Base-by-base conservation (phyloP, 805 yeast species). In the Wickerhamomyces kurtzmanii region DNA sequence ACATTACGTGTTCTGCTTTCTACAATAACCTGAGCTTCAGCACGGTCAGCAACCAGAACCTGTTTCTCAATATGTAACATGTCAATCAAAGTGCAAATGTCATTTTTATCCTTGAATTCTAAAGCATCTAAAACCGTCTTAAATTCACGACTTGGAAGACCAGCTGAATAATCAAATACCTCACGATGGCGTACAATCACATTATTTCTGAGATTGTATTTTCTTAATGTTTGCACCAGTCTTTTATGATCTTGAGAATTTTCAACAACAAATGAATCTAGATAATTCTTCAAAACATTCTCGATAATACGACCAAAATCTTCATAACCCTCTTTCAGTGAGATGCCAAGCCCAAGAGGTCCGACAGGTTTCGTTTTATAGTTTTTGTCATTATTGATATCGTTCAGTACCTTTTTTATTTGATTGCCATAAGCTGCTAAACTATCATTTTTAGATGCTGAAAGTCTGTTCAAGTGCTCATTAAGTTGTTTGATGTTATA, bases 331-430 rank as follows among this genome's bases (percentile, higher is more conserved):
- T 55, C 47, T 42, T 72, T 79, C 10, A 89, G 57, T 5, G 68
- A 59, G 3, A 85, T 59, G 33, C 56, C 55, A 4, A 61, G 38
- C 1, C 95, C 96, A 3, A 89, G 37, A 0, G 98, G 98, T 0
- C 97, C 97, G 12, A 78, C 50, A 0, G 94, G 94, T 20, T 21
- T 34, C 30, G 1, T 24, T 12, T 9, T 23, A 20, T 15, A 37
- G 14, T 4, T 7, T 11, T 6, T 19, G 12, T 6, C 27, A 20
- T n/a, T 32, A 7, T 4, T 21, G 23, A 5, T 19, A 13, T 11
- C 30, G 7, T 1, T 19, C 20, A 4, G n/a, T 12, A 4, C 12
- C 13, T n/a, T 20, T 17, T 8, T n/a, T n/a, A n/a, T n/a, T n/a
- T n/a, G n/a, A n/a, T n/a, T n/a, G n/a, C n/a, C n/a, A n/a, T n/a